These are phyloP conservation scores for Fraxinus americana DNA, from an alignment of 257 asterid species.

Conservation along the genomic window DNA sequence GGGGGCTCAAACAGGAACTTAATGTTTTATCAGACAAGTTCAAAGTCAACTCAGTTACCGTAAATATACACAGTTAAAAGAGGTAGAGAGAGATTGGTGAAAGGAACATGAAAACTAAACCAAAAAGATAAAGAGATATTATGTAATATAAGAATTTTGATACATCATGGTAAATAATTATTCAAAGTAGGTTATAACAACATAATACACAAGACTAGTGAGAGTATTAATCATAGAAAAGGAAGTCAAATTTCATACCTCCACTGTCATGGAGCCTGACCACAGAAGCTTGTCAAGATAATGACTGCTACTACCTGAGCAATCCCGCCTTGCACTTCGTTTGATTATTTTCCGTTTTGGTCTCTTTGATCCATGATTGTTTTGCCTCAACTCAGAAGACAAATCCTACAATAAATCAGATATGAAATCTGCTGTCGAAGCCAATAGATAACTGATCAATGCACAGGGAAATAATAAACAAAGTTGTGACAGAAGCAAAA, in stretches of 20 bases:
- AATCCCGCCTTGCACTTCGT: constrained; percentile 26
- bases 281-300: constrained; percentile 28
- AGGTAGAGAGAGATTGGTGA: not conserved
- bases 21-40: not conserved
- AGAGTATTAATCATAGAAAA: not conserved
- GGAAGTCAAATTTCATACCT: constrained; percentile 38
- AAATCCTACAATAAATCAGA: constrained; percentile 29
- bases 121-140: not conserved
- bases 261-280: constrained; percentile 23
- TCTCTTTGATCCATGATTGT: constrained; percentile 29
- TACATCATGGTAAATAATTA: not conserved
- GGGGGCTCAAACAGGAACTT: no score
- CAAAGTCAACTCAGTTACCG: not conserved
- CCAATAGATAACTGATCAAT: constrained; percentile 6
- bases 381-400: constrained; percentile 34
- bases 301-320: constrained; percentile 29
- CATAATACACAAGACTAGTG: not conserved
- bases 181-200: not conserved
- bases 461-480: constrained; percentile 25
- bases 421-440: constrained; percentile 7
- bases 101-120: not conserved
- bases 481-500: constrained; percentile 9
- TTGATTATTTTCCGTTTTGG: constrained; percentile 31
- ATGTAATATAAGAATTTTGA: not conserved
- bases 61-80: not conserved